Conservation (phyloP, 2,329 filamentous ascomycete genomes). For the Xylaria sp. region DNA sequence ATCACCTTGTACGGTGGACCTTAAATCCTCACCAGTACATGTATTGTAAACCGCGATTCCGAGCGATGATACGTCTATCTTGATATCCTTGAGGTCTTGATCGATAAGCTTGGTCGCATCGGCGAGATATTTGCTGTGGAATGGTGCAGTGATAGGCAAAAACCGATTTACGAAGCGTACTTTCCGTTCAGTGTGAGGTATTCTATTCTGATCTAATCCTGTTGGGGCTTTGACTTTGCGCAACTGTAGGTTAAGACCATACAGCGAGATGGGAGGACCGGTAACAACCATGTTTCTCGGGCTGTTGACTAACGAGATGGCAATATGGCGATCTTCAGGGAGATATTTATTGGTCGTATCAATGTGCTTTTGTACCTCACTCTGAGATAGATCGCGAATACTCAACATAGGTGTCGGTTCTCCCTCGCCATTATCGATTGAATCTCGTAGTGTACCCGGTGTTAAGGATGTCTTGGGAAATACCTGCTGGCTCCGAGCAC, state of each 20-base stretch:
- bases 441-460: conserved; percentile 90
- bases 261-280: conserved; percentile 93
- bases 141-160: conserved; percentile 95
- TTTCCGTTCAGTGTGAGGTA: conserved; percentile 96
- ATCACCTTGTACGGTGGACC: conserved; percentile 75
- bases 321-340: conserved; percentile 90
- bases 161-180: conserved; percentile 97
- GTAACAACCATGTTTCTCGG: conserved; percentile 97
- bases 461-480: conserved; percentile 95
- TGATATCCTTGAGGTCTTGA: conserved; percentile 85
- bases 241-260: conserved; percentile 93
- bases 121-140: conserved; percentile 94
- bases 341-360: conserved; percentile 97
- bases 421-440: conserved; percentile 94
- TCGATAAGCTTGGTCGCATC: conserved; percentile 85
- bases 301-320: conserved; percentile 95
- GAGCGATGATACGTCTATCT: conserved; percentile 77
- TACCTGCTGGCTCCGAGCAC: conserved; percentile 94
- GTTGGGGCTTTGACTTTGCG: conserved; percentile 98
- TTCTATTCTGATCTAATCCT: conserved; percentile 93
- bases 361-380: conserved; percentile 94
- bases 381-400: conserved; percentile 88
- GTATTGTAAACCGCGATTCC: conserved; percentile 92
- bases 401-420: conserved; percentile 96
- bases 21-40: conserved; percentile 85